phyloP scores from a whole-genome alignment of 176 grass and related monocot species.

The Cenchrus purpureus region DNA sequence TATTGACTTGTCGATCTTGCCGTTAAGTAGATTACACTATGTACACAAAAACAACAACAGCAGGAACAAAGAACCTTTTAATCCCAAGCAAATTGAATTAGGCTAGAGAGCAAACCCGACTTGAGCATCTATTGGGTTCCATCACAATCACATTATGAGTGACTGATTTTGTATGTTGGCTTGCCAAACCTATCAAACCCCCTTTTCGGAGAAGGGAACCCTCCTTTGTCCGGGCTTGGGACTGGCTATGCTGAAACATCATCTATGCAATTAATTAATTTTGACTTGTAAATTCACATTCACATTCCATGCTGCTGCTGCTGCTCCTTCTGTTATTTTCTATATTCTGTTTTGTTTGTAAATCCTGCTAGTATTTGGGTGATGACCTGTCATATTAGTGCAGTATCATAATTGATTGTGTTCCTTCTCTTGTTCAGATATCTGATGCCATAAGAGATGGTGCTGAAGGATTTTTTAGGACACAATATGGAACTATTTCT shows the following conservation, averaged over 20 bases:
- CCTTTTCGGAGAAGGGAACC: not conserved
- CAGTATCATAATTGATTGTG: not conserved
- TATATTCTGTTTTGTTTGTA: conserved; percentile 5
- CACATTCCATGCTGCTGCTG: conserved; percentile 14
- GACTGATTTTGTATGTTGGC: not conserved
- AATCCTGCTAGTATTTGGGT: conserved; percentile 26
- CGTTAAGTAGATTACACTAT: not conserved
- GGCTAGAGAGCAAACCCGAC: not conserved
- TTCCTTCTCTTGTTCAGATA: conserved; percentile 69
- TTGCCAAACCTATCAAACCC: not conserved
- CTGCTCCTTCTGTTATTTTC: conserved; percentile 14
- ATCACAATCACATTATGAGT: not conserved
- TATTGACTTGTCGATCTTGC: conserved; percentile 9
- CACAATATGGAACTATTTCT: conserved; percentile 97
- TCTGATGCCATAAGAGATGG: conserved; percentile 99
- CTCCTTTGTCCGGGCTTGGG: not conserved
- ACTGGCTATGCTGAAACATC: not conserved
- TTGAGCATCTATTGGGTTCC: not conserved
- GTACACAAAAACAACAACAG: not conserved
- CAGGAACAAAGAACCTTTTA: not conserved
- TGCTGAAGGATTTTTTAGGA: conserved; percentile 98
- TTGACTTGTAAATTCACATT: conserved; percentile 7
- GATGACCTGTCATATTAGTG: conserved; percentile 28
- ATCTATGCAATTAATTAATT: conserved; percentile 28
- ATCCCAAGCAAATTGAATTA: not conserved